Evolutionary conservation across 306 rosid species (phyloP).

Genomic region (Inga oerstediana): DNA sequence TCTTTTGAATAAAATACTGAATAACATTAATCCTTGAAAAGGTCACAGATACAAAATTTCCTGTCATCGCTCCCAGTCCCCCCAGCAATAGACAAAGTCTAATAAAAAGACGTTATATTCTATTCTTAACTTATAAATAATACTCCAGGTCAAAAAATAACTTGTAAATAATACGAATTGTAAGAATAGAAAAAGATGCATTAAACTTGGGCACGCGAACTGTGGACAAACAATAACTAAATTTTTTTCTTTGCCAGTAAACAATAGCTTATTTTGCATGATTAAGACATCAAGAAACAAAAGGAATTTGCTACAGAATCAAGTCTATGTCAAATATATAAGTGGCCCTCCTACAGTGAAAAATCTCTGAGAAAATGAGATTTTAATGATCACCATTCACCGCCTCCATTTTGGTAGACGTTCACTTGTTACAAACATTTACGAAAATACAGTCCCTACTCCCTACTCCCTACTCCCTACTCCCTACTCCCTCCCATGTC

Average conservation of each 20-base stretch:
- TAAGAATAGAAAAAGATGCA: not conserved
- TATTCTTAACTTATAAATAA: no score
- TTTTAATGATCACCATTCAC: not conserved
- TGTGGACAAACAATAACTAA: not conserved
- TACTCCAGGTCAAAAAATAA: no score
- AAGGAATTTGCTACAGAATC: not conserved
- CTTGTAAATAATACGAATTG: no score
- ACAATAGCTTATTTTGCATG: not conserved
- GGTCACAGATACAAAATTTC: no score
- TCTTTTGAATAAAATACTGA: no score
- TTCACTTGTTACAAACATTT: not conserved
- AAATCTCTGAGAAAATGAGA: conserved; percentile 11
- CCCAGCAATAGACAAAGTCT: no score
- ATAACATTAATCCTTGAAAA: no score
- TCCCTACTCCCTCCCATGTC: conserved; percentile 1
- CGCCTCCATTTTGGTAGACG: not conserved
- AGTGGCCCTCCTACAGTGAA: not conserved
- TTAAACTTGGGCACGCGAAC: conserved; percentile 3
- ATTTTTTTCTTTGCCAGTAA: no score
- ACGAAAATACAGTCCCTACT: not conserved
- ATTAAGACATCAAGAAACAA: not conserved
- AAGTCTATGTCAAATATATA: conserved; percentile 11
- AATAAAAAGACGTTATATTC: no score
- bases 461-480: not conserved
- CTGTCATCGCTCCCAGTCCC: no score